phyloP scores from a whole-genome alignment of 495 filamentous ascomycete species.

The Jackrogersella multiformis region DNA sequence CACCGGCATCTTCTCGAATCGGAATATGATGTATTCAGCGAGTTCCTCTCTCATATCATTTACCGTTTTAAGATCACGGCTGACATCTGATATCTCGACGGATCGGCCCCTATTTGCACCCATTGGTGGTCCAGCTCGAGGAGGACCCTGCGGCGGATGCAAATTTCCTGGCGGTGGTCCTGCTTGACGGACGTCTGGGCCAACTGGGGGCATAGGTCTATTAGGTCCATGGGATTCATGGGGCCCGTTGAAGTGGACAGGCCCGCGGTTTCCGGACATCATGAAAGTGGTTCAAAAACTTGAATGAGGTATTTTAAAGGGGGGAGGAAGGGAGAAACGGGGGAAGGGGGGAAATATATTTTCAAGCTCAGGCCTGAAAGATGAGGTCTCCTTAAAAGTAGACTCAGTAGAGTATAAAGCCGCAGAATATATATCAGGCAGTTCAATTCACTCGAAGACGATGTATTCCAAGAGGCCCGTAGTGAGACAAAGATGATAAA shows the following conservation, averaged over 20 bases:
- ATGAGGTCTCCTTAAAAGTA: too few relatives aligned
- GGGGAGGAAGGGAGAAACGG: too few relatives aligned
- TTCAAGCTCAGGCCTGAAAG: too few relatives aligned
- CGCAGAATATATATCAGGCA: too few relatives aligned
- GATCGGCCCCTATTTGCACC: conserved; percentile 11
- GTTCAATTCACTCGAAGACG: too few relatives aligned
- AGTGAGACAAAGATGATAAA: too few relatives aligned
- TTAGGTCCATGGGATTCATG: conserved; percentile 1
- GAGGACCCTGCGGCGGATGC: background rate
- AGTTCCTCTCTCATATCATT: conserved; percentile 44
- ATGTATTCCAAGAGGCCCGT: too few relatives aligned
- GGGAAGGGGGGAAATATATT: background rate
- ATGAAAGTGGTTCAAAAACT: background rate
- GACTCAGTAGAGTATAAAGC: too few relatives aligned
- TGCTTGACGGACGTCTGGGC: conserved; percentile 2
- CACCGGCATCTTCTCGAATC: conserved; percentile 43
- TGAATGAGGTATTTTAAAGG: background rate
- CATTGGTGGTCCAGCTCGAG: conserved; percentile 1
- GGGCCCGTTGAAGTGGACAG: background rate
- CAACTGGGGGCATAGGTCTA: background rate
- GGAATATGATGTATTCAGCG: conserved; percentile 45
- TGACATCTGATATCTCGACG: conserved; percentile 39
- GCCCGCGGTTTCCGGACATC: conserved; percentile 13
- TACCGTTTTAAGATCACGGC: conserved; percentile 28
- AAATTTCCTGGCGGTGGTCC: background rate